Percentiles rank a stretch among this genome's conserved stretches.
Conservation (phyloP, 805 yeast species). For the Metschnikowia baotianmanensis region DNA sequence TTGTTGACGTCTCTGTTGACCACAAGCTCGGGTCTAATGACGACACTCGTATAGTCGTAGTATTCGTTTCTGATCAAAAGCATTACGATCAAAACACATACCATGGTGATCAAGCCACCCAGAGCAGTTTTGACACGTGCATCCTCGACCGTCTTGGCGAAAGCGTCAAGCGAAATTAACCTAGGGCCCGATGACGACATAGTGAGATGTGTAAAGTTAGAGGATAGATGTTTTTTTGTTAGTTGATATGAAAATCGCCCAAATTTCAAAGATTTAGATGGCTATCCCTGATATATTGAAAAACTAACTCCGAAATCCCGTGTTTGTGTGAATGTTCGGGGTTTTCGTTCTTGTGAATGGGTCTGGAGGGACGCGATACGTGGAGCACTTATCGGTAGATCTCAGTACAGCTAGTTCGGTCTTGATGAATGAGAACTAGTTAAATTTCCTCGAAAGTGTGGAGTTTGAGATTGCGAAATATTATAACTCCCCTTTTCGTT, state of each 20-base stretch:
- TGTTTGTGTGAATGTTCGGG: no score
- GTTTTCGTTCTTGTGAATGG: no score
- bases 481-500: no score
- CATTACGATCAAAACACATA: conserved; percentile 60
- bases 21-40: conserved; percentile 76
- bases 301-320: no score
- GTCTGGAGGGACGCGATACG: no score
- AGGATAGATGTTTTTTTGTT: no score
- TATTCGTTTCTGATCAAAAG: conserved; percentile 73
- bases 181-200: conserved; percentile 30
- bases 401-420: no score
- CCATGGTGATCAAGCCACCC: conserved; percentile 85
- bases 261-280: not conserved
- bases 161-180: conserved; percentile 76
- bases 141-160: conserved; percentile 91
- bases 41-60: conserved; percentile 64
- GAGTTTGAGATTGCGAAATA: no score
- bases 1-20: conserved; percentile 81
- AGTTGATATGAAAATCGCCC: not conserved
- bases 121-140: conserved; percentile 83
- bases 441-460: no score
- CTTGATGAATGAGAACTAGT: no score
- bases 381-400: no score
- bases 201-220: not conserved
- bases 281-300: no score